Base-by-base conservation (phyloP, 176 grass and related monocot genomes). In the Thinopyrum elongatum region DNA sequence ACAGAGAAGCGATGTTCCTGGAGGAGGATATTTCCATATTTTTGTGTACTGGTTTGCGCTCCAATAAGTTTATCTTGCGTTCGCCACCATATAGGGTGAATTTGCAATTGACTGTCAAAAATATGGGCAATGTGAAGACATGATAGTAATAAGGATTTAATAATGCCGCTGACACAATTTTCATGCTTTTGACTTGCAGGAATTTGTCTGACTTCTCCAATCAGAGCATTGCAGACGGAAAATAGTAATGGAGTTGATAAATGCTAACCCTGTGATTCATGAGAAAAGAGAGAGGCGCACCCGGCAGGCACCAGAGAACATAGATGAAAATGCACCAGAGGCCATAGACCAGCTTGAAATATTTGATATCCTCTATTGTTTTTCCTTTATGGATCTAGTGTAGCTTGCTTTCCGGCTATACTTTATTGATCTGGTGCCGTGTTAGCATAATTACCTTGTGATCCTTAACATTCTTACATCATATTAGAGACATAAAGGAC, bases 401-500 rank as follows among this genome's bases (percentile, higher is more conserved):
- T 31, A 68, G 66, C 61, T 81, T 88, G 1, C 33, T 38, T 77
- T 82, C 51, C 33, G 72, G 5, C 21, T 81, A 28, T 84, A 25
- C 28, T 51, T 33, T 61, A 21, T 86, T 17, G 47, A 79, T 68
- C 30, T 80, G 36, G 59, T 30, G 71, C 7, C 16, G 1, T 81
- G 19, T 7, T 77, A 16, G 65, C 42, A 27, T 59, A 57, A 76
- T 76, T 76, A 47, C 58, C 81, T 87, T 90, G 68, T 58, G 35
- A 51, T 84, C 77, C 92, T 98, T 94, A 96, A 78, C 10, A 38
- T 85, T 94, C 81, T 84, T 74, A 98, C 92, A 98, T 90, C 92
- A 96, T 89, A 94, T 98, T 80, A 96, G 97, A 96, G 97, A 98
- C 85, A 98, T 98, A 90, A 94, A 94, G 84, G 96, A 98, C 49